phyloP scores from a whole-genome alignment of 176 grass and related monocot species.

The Elymus sibiricus region DNA sequence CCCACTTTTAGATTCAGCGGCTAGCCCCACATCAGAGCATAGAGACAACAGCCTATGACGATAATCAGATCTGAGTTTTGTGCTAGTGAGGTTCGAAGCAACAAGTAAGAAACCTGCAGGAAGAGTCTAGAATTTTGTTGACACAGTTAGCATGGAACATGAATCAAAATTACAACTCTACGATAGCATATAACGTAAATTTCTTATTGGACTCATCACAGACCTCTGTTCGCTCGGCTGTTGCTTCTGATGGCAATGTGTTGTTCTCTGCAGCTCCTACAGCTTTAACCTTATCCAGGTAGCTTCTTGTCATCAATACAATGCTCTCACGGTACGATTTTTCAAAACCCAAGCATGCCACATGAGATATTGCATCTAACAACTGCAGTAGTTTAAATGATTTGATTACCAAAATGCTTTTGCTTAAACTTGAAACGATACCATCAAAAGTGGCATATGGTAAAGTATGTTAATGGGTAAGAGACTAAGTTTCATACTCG shows the following conservation, averaged over 20 bases:
- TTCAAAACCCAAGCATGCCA: conserved; percentile 98
- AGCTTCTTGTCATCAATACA: conserved; percentile 99
- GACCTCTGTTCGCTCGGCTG: conserved; percentile 86
- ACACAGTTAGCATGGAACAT: conserved; percentile 56
- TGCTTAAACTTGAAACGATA: conserved; percentile 12
- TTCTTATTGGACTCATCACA: conserved; percentile 22
- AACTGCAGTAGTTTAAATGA: conserved; percentile 56
- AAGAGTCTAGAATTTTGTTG: conserved; percentile 80
- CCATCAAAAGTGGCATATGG: conserved; percentile 6
- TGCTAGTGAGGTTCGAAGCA: conserved; percentile 80
- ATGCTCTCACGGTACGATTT: conserved; percentile 97
- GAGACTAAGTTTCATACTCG: conserved; percentile 55
- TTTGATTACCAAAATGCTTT: conserved; percentile 21
- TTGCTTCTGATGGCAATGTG: conserved; percentile 68
- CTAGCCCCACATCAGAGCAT: conserved; percentile 98
- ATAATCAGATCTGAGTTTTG: conserved; percentile 90
- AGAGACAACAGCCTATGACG: conserved; percentile 92
- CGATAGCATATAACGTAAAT: conserved; percentile 13
- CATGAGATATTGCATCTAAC: conserved; percentile 93
- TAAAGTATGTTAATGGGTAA: conserved; percentile 25
- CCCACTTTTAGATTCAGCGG: conserved; percentile 94
- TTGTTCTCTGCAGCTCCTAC: conserved; percentile 65
- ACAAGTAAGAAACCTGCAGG: conserved; percentile 95
- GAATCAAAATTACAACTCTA: conserved; percentile 18
- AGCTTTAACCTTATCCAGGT: conserved; percentile 94